Evolutionary conservation across 345 rosid genomes (phyloP).

Genomic region (Hibiscus tridactylites): DNA sequence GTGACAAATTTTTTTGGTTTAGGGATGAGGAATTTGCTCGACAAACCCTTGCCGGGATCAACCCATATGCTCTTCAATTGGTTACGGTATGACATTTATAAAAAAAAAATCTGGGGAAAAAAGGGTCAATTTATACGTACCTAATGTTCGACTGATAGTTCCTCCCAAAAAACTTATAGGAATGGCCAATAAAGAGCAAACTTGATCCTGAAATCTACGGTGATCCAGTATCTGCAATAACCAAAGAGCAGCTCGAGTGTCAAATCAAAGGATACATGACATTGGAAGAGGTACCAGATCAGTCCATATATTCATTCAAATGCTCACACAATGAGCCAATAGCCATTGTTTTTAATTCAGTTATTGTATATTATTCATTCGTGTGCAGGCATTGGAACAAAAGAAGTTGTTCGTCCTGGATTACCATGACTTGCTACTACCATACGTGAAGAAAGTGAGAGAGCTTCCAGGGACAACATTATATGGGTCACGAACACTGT

Average conservation of each 20-base stretch:
- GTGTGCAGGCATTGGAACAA: conserved; percentile 34
- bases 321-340: not conserved
- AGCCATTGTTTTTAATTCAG: not conserved
- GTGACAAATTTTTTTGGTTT: conserved; percentile 67
- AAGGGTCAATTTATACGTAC: not conserved
- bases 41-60: conserved; percentile 61
- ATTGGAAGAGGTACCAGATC: conserved; percentile 37
- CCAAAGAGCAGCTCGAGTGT: conserved; percentile 41
- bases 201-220: conserved; percentile 67
- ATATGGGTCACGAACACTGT: conserved; percentile 50
- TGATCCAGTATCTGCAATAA: conserved; percentile 53
- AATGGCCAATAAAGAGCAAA: conserved; percentile 75
- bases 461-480: conserved; percentile 31
- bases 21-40: conserved; percentile 72
- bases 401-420: conserved; percentile 36
- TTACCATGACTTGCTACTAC: conserved; percentile 41
- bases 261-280: conserved; percentile 48
- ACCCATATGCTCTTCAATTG: not conserved
- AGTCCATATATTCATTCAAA: not conserved
- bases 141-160: not conserved
- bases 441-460: conserved; percentile 49
- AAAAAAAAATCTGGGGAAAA: not conserved
- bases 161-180: conserved; percentile 24
- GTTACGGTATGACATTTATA: not conserved
- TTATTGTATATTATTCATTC: conserved; percentile 11